Conservation (phyloP, 176 grass and related monocot species). For the Musa acuminata region DNA sequence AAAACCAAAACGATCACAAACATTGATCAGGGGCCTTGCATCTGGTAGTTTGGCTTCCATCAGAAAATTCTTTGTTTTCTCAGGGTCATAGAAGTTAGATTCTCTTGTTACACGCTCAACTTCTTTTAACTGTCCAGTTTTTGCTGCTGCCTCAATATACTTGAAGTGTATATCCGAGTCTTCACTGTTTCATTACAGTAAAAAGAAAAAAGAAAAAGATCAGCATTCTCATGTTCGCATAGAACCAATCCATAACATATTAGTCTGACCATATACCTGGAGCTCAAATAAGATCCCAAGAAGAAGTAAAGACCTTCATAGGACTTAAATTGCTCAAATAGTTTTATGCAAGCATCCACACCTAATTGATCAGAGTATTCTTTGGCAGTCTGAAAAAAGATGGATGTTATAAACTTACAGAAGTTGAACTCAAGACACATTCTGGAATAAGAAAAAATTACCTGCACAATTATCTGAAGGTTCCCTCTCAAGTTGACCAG, state of each 20-base stretch:
- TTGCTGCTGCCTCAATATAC: constrained; percentile 97
- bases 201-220: constrained; percentile 27
- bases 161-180: constrained; percentile 96
- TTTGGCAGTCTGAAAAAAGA: constrained; percentile 56
- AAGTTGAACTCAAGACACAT: not conserved
- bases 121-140: constrained; percentile 96
- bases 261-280: constrained; percentile 48
- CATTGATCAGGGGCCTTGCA: constrained; percentile 89
- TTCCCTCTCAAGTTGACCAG: constrained; percentile 86
- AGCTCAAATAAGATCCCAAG: constrained; percentile 93
- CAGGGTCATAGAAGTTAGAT: constrained; percentile 91
- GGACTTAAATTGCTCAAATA: constrained; percentile 99
- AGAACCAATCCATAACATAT: constrained; percentile 1
- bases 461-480: constrained; percentile 98
- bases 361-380: constrained; percentile 90
- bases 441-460: constrained; percentile 1
- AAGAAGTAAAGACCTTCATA: constrained; percentile 98
- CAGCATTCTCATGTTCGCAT: not conserved
- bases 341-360: constrained; percentile 70
- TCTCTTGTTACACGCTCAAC: constrained; percentile 98
- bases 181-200: constrained; percentile 42
- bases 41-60: constrained; percentile 99
- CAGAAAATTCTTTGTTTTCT: constrained; percentile 97
- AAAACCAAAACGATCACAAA: constrained; percentile 93
- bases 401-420: constrained; percentile 1